Conservation (phyloP, 805 yeast species). For the Teunomyces cretensis region DNA sequence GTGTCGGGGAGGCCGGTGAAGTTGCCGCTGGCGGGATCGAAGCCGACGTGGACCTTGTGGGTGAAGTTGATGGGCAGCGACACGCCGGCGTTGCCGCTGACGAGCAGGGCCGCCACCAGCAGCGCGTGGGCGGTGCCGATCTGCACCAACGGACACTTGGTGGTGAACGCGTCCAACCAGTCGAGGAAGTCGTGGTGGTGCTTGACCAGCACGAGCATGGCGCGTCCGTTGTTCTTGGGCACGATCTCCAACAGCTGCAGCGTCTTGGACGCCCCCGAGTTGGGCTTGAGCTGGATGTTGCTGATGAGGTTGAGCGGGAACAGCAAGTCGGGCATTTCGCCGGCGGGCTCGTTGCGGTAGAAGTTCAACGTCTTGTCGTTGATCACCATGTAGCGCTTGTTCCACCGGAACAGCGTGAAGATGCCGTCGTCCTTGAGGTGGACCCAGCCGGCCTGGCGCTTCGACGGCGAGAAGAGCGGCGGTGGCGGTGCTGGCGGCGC, state of each 20-base stretch:
- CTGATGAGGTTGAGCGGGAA: slow-evolving; percentile 40
- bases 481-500: not conserved
- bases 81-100: slow-evolving; percentile 48
- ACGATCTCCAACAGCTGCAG: slow-evolving; percentile 75
- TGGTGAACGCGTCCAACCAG: slow-evolving; percentile 87
- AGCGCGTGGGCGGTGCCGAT: slow-evolving; percentile 13
- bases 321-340: slow-evolving; percentile 34
- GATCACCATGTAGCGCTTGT: slow-evolving; percentile 77
- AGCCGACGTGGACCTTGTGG: slow-evolving; percentile 88
- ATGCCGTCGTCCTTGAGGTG: slow-evolving; percentile 88
- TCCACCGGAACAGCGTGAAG: slow-evolving; percentile 86
- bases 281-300: slow-evolving; percentile 60
- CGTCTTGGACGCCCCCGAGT: slow-evolving; percentile 35
- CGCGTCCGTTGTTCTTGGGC: slow-evolving; percentile 52
- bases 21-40: slow-evolving; percentile 71
- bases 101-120: slow-evolving; percentile 5
- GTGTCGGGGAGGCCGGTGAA: slow-evolving; percentile 58
- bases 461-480: slow-evolving; percentile 4
- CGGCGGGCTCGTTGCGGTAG: slow-evolving; percentile 60
- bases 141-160: slow-evolving; percentile 65
- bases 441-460: slow-evolving; percentile 74
- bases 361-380: slow-evolving; percentile 74
- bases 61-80: slow-evolving; percentile 94
- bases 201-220: slow-evolving; percentile 74
- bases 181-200: slow-evolving; percentile 76